These are phyloP conservation scores for Daphne laureola DNA, from an alignment of 441 rosid species.

Conservation along the genomic window DNA sequence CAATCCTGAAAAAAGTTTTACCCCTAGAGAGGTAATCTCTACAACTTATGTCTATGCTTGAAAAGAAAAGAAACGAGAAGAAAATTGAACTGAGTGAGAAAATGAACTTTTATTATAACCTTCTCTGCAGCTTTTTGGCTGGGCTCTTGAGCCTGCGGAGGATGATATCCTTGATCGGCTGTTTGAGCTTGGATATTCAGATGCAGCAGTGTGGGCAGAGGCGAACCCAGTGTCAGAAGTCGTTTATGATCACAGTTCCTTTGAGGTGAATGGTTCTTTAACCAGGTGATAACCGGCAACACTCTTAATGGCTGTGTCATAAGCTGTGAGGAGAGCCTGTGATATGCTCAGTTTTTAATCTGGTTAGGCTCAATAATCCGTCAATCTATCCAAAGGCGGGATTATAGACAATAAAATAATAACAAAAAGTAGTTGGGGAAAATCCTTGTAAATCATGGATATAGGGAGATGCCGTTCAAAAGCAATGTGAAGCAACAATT, in stretches of 20 bases:
- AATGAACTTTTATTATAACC: conserved; percentile 7
- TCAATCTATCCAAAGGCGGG: too few relatives aligned
- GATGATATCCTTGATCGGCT: conserved; percentile 64
- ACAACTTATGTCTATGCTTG: neutral
- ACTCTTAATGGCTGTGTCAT: neutral
- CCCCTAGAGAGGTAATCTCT: conserved; percentile 55
- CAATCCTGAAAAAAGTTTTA: conserved; percentile 67
- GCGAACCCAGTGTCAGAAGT: conserved; percentile 50
- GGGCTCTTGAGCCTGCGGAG: conserved; percentile 93
- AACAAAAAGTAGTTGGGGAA: too few relatives aligned
- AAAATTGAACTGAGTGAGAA: too few relatives aligned
- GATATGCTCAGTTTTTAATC: too few relatives aligned
- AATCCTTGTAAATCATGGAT: too few relatives aligned
- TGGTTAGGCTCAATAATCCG: too few relatives aligned
- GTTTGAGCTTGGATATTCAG: conserved; percentile 68
- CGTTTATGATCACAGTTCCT: conserved; percentile 30
- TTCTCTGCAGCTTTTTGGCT: conserved; percentile 51
- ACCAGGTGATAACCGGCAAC: too few relatives aligned
- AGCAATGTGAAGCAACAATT: too few relatives aligned
- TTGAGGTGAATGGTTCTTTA: conserved; percentile 16
- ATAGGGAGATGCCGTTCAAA: too few relatives aligned
- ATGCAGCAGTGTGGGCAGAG: conserved; percentile 75
- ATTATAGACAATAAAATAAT: too few relatives aligned
- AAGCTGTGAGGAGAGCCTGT: too few relatives aligned
- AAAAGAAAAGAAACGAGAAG: too few relatives aligned